These are phyloP conservation scores for Tylopilus rubrobrunneus DNA, from an alignment of 768 basidiomycete genomes.

Conservation along the genomic window DNA sequence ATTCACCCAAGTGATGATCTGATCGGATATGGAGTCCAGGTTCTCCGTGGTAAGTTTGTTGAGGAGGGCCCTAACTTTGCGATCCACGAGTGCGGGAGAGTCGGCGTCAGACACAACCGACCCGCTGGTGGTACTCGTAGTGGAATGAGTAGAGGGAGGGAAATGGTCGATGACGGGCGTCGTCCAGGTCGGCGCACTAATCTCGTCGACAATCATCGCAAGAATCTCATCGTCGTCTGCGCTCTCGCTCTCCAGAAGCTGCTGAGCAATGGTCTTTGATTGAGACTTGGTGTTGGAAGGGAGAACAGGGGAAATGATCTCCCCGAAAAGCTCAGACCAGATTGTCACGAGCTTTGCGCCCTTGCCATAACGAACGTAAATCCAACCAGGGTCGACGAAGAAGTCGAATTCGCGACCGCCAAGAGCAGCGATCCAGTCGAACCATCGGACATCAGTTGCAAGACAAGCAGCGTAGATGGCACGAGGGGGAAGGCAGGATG, in stretches of 20 bases:
- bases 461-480: conserved; percentile 69
- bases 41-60: conserved; percentile 97
- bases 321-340: conserved; percentile 53
- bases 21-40: conserved; percentile 92
- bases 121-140: no score
- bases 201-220: conserved; percentile 31
- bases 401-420: conserved; percentile 73
- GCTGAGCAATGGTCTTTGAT: conserved; percentile 67
- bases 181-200: conserved; percentile 31
- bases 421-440: conserved; percentile 70
- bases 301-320: conserved; percentile 17
- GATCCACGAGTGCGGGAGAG: no score
- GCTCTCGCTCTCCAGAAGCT: conserved; percentile 65
- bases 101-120: no score
- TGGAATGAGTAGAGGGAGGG: no score
- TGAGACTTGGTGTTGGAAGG: conserved; percentile 18
- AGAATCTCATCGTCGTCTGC: conserved; percentile 36
- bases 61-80: no score
- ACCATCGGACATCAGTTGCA: conserved; percentile 70
- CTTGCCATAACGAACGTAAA: conserved; percentile 59
- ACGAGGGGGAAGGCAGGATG: conserved; percentile 63
- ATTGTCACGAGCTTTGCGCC: conserved; percentile 51
- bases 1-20: conserved; percentile 95
- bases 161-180: no score
- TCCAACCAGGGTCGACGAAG: conserved; percentile 76